Conservation (phyloP, 768 basidiomycete species). For the Trichaptum fuscoviolaceum region DNA sequence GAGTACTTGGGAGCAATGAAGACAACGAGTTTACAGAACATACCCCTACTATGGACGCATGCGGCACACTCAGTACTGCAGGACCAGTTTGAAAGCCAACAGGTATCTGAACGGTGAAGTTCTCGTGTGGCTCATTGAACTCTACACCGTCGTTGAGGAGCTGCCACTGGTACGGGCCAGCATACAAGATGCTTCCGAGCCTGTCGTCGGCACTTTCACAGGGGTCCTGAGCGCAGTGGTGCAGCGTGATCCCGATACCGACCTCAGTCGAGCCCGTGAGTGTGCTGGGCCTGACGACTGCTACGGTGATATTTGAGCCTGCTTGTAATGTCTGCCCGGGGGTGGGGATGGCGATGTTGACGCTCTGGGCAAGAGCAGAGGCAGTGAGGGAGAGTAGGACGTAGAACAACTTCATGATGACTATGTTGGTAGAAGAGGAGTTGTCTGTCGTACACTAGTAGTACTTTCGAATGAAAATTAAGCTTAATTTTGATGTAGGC, state of each 20-base stretch:
- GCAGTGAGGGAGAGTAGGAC: constrained; percentile 26
- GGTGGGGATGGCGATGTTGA: constrained; percentile 36
- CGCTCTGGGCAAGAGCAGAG: constrained; percentile 35
- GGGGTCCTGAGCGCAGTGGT: background rate
- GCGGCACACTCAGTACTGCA: constrained; percentile 1
- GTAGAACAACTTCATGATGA: constrained; percentile 10
- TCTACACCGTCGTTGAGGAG: constrained; percentile 1
- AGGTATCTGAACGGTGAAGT: constrained; percentile 2
- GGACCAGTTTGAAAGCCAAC: background rate
- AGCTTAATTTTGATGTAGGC: background rate
- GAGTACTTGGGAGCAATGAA: background rate
- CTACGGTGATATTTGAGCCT: constrained; percentile 35
- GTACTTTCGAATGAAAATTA: background rate
- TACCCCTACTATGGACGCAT: constrained; percentile 2
- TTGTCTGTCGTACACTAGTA: background rate
- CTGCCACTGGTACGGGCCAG: constrained; percentile 1
- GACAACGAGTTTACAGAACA: background rate
- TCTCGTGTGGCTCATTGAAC: background rate
- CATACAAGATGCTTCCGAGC: background rate
- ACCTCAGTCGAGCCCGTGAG: constrained; percentile 3
- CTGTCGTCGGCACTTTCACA: background rate
- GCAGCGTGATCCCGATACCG: background rate
- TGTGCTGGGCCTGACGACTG: background rate
- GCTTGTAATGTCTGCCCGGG: constrained; percentile 27
- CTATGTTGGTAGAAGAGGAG: background rate